Evolutionary conservation across 108 stramenopile species (phyloP).

Genomic region (Cyclotella cryptica): DNA sequence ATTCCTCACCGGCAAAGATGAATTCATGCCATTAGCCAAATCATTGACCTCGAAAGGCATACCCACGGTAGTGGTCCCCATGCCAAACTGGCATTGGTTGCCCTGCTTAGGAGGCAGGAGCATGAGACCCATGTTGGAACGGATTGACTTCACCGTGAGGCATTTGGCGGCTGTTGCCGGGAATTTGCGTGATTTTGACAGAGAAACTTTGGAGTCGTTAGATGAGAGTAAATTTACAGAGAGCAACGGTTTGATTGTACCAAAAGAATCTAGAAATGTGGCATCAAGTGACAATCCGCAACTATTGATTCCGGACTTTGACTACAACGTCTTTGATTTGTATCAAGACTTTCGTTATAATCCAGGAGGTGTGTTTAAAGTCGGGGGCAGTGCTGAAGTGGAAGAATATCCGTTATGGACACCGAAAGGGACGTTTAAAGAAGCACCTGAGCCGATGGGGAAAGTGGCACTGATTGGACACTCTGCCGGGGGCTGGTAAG

Average conservation of each 20-base stretch:
- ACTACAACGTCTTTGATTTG: constrained; percentile 62
- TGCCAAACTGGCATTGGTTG: constrained; percentile 82
- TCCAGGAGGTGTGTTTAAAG: constrained; percentile 70
- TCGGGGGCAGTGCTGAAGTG: constrained; percentile 67
- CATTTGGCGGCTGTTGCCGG: constrained; percentile 61
- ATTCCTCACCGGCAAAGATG: constrained; percentile 73
- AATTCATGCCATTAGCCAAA: constrained; percentile 55
- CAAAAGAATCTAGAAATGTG: neutral
- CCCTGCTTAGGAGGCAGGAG: constrained; percentile 74
- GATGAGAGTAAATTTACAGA: constrained; percentile 10
- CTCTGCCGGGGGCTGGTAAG: constrained; percentile 76
- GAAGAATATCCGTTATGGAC: constrained; percentile 70
- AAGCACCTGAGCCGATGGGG: constrained; percentile 41
- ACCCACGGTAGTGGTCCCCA: constrained; percentile 69
- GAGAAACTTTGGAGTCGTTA: constrained; percentile 17
- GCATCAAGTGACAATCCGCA: constrained; percentile 42
- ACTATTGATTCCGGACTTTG: constrained; percentile 52
- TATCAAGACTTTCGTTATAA: constrained; percentile 67
- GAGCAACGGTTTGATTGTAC: neutral
- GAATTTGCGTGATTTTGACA: constrained; percentile 43
- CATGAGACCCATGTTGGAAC: constrained; percentile 72
- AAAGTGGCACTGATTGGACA: constrained; percentile 65
- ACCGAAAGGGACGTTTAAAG: constrained; percentile 64
- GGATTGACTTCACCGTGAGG: constrained; percentile 72
- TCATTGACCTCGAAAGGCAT: constrained; percentile 59